Conservation (phyloP, 2,329 filamentous ascomycete species). For the Diaporthe citri region DNA sequence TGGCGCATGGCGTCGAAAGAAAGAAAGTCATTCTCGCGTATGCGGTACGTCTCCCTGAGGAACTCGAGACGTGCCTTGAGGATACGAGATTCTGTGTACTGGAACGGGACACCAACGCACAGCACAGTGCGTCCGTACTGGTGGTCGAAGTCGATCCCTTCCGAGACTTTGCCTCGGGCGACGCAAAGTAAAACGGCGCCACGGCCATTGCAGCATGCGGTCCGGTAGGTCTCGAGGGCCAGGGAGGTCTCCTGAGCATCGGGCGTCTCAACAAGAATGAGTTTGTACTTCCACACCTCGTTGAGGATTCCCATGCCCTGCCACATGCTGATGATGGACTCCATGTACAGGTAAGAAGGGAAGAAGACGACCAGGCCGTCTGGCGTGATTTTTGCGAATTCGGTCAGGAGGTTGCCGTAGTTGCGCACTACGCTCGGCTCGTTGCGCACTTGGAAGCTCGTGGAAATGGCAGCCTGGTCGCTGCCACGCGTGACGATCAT, state of each 20-base stretch:
- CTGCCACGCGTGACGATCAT: slow-evolving; percentile 98
- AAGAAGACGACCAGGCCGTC: slow-evolving; percentile 99
- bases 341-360: slow-evolving; percentile 98
- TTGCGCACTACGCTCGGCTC: slow-evolving; percentile 97
- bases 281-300: slow-evolving; percentile 98
- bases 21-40: slow-evolving; percentile 95
- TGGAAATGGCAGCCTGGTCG: slow-evolving; percentile 93
- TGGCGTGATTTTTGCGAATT: slow-evolving; percentile 95
- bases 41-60: slow-evolving; percentile 95
- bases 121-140: slow-evolving; percentile 97
- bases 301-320: slow-evolving; percentile 98
- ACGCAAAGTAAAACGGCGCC: slow-evolving; percentile 95
- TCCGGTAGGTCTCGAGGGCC: slow-evolving; percentile 95
- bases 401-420: slow-evolving; percentile 91
- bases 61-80: slow-evolving; percentile 96
- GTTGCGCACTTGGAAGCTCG: slow-evolving; percentile 93
- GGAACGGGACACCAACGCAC: slow-evolving; percentile 97
- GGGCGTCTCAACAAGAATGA: slow-evolving; percentile 97
- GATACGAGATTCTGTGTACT: slow-evolving; percentile 98
- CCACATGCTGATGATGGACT: slow-evolving; percentile 99
- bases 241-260: slow-evolving; percentile 97
- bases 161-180: slow-evolving; percentile 95
- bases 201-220: slow-evolving; percentile 95
- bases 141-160: slow-evolving; percentile 99
- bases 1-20: slow-evolving; percentile 99